Percentiles rank a stretch among this genome's conserved stretches.
Evolutionary conservation across 306 rosid species (phyloP).

Genomic region (Casuarina cunninghamiana): DNA sequence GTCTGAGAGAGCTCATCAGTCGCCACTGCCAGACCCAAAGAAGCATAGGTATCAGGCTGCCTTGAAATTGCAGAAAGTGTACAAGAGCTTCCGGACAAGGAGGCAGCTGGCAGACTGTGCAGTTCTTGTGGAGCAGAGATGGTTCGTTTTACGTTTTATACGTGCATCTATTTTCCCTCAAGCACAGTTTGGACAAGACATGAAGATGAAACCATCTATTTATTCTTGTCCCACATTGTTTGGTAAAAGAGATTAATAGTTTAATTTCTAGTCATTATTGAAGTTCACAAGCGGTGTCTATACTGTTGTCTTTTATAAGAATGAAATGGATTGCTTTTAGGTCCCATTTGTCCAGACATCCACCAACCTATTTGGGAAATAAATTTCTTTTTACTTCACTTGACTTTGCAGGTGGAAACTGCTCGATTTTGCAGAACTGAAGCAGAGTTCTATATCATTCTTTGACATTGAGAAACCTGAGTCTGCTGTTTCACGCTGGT

Average conservation of each 20-base stretch:
- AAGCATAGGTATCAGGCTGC: slow-evolving; percentile 57
- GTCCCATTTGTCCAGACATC: neutral
- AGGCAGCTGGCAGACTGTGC: slow-evolving; percentile 89
- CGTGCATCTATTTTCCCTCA: neutral
- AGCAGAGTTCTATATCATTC: slow-evolving; percentile 79
- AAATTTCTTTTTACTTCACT: neutral
- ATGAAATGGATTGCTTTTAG: neutral
- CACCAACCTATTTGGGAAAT: neutral
- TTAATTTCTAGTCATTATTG: neutral
- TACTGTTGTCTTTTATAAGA: neutral
- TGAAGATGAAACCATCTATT: neutral
- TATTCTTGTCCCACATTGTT: neutral
- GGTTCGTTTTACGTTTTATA: slow-evolving; percentile 45
- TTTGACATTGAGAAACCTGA: slow-evolving; percentile 76
- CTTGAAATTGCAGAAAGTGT: slow-evolving; percentile 78
- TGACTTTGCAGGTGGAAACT: slow-evolving; percentile 69
- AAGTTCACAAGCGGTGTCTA: neutral
- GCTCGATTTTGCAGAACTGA: slow-evolving; percentile 82
- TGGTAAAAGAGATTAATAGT: neutral
- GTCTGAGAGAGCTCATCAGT: slow-evolving; percentile 27
- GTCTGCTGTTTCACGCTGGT: slow-evolving; percentile 78
- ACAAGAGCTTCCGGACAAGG: slow-evolving; percentile 88
- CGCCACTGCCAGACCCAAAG: slow-evolving; percentile 23
- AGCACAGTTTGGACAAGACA: neutral
- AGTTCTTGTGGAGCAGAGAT: slow-evolving; percentile 87